Evolutionary conservation across 1,284 basidiomycete genomes (phyloP).

Genomic region (Ceratobasidium sp.): DNA sequence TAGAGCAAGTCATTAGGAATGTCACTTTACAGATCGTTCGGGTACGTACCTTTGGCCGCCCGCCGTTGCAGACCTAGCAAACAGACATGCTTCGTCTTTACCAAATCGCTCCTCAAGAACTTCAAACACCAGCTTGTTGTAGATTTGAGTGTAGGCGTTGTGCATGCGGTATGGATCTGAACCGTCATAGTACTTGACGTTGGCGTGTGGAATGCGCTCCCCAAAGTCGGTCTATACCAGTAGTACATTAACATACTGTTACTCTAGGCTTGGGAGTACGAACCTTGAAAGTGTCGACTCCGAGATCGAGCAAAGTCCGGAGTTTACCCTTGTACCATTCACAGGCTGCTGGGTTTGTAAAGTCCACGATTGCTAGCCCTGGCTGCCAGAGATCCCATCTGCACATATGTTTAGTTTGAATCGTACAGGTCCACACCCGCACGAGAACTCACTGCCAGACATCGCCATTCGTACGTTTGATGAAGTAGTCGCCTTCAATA

Average conservation of each 20-base stretch:
- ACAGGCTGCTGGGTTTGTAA: constrained; percentile 75
- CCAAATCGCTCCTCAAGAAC: constrained; percentile 72
- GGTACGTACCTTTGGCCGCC: constrained; percentile 72
- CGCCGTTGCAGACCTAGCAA: constrained; percentile 73
- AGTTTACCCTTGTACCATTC: constrained; percentile 77
- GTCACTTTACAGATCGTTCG: neutral
- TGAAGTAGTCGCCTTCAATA: constrained; percentile 73
- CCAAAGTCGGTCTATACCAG: constrained; percentile 75
- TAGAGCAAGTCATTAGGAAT: constrained; percentile 44
- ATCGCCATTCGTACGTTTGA: constrained; percentile 75
- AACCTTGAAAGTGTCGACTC: constrained; percentile 79
- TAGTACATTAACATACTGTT: neutral
- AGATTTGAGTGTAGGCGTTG: constrained; percentile 72
- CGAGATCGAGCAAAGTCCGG: constrained; percentile 72
- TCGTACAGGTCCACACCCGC: neutral
- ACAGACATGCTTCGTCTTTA: constrained; percentile 75
- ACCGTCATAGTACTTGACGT: constrained; percentile 74
- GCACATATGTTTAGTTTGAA: neutral
- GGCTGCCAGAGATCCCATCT: constrained; percentile 82
- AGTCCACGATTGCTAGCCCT: constrained; percentile 75
- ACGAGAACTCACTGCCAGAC: constrained; percentile 73
- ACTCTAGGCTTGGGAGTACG: constrained; percentile 17
- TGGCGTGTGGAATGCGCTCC: constrained; percentile 71
- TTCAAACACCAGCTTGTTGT: constrained; percentile 78
- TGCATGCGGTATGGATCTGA: constrained; percentile 76